Conservation (phyloP, 768 basidiomycete genomes). For the Lyophyllum shimeji region DNA sequence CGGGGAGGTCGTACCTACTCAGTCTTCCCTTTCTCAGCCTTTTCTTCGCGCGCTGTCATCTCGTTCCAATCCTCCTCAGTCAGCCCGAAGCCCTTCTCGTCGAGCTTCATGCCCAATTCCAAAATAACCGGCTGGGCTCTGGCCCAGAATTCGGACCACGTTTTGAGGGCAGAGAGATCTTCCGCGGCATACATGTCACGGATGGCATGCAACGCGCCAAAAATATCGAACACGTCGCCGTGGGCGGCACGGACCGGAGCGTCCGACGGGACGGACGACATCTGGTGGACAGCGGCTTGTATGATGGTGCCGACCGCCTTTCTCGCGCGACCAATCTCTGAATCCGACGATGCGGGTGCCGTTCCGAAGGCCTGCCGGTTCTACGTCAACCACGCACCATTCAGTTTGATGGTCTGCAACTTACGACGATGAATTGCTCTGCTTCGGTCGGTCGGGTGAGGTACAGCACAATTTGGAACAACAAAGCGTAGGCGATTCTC, state of each 20-base stretch:
- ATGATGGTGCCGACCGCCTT: constrained; percentile 18
- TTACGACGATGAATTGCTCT: constrained; percentile 21
- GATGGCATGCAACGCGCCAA: constrained; percentile 22
- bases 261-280: constrained; percentile 19
- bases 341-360: constrained; percentile 20
- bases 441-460: constrained; percentile 20
- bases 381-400: neutral
- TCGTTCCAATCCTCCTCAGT: constrained; percentile 15
- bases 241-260: constrained; percentile 19
- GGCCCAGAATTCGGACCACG: constrained; percentile 24
- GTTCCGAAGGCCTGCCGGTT: constrained; percentile 22
- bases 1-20: neutral
- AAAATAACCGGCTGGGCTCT: constrained; percentile 24
- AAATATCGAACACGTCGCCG: constrained; percentile 21
- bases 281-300: constrained; percentile 19
- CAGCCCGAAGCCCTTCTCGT: constrained; percentile 25
- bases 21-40: neutral
- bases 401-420: neutral
- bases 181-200: constrained; percentile 21
- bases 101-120: constrained; percentile 20
- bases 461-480: constrained; percentile 27
- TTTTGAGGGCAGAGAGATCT: constrained; percentile 8
- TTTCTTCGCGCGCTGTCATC: no score
- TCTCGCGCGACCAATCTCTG: constrained; percentile 26
- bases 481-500: constrained; percentile 20